Base-by-base conservation (phyloP, 768 basidiomycete genomes). In the Multifurca ochricompacta region DNA sequence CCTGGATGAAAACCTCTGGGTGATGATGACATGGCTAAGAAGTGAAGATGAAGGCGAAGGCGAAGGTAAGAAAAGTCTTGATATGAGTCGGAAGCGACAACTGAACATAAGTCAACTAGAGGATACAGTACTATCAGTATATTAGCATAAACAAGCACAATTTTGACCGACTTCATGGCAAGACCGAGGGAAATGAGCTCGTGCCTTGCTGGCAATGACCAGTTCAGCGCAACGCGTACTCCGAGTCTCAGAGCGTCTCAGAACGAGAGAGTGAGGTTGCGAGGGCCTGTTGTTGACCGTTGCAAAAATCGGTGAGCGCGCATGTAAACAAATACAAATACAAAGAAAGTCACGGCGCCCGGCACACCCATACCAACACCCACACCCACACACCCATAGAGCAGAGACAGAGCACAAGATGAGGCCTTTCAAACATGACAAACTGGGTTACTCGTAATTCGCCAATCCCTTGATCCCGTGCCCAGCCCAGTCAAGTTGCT, bases 21-120 rank as follows among this genome's bases (percentile, higher is more conserved):
- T 57, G 25, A 35, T 51, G 34, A 31, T 19, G 45, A 47, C 56
- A 57, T 57, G 45, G 51, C 51, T 52, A 28, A 8, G 18, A 25
- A 39, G 43, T 46, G 30, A 51, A 19, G 32, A 54, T 61, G 67
- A 70, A 51, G 64, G 66, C 62, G 37, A 40, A 21, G 27, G 28
- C 23, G 71, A 65, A n/a, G n/a, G n/a, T n/a, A n/a, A n/a, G n/a
- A n/a, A n/a, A 68, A 73, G 70, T 69, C 72, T 71, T 77, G 73
- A 73, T 62, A 72, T 70, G 64, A 77, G 68, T 69, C 75, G 69
- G 71, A 71, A 76, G 71, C 80, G 82, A 76, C 83, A 82, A 79
- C 80, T 74, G 72, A 76, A 83, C 83, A 85, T 85, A 82, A 78
- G 81, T 85, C 75, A 85, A 71, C 83, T 80, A 59, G 16, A 34